Evolutionary conservation across 1,284 basidiomycete genomes (phyloP).

Genomic region (Testicularia cyperi): DNA sequence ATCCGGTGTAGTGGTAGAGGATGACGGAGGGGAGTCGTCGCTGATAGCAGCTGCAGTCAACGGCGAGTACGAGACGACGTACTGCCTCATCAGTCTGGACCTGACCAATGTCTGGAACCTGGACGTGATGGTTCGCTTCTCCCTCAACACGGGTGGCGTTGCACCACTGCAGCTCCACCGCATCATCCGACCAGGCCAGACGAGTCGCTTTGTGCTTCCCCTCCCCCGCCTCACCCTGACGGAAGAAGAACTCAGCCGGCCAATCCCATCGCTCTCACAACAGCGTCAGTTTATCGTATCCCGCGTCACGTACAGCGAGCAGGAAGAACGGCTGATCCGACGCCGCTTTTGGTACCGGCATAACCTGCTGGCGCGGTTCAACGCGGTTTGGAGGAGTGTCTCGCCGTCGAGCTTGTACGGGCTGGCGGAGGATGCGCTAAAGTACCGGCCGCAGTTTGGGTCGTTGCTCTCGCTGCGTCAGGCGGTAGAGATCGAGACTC

Average conservation of each 20-base stretch:
- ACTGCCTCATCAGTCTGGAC: slow-evolving; percentile 82
- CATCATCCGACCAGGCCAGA: slow-evolving; percentile 10
- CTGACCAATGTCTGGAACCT: slow-evolving; percentile 77
- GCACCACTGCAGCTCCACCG: slow-evolving; percentile 10
- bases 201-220: slow-evolving; percentile 52
- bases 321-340: slow-evolving; percentile 69
- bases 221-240: slow-evolving; percentile 64
- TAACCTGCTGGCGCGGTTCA: slow-evolving; percentile 71
- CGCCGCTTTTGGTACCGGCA: slow-evolving; percentile 94
- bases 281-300: slow-evolving; percentile 89
- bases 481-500: too few relatives aligned
- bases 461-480: too few relatives aligned
- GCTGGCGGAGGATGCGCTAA: too few relatives aligned
- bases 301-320: slow-evolving; percentile 68
- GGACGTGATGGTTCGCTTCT: slow-evolving; percentile 81
- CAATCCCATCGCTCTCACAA: slow-evolving; percentile 72
- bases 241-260: slow-evolving; percentile 66
- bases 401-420: too few relatives aligned
- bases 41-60: neutral
- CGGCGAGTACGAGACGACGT: slow-evolving; percentile 52
- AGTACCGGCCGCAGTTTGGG: too few relatives aligned
- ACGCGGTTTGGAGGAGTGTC: too few relatives aligned
- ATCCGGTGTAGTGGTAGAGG: neutral
- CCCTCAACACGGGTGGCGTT: slow-evolving; percentile 63
- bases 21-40: neutral